Percentiles rank a stretch among this genome's conserved stretches.
Conservation (phyloP, 805 yeast genomes). For the Hanseniaspora clermontiae region DNA sequence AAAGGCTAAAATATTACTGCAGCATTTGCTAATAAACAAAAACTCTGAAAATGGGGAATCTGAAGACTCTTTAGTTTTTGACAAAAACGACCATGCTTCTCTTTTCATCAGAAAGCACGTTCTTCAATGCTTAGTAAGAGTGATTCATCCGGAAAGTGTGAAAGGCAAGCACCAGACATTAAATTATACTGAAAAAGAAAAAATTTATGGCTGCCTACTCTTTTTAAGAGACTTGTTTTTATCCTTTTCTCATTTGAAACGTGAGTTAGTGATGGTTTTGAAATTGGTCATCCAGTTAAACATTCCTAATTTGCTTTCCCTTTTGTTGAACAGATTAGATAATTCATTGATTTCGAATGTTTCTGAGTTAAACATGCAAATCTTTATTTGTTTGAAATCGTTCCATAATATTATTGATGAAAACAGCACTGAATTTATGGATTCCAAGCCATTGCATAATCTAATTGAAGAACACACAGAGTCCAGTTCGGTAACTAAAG, state of each 20-base stretch:
- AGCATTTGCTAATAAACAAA: conserved; percentile 35
- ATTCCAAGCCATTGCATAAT: neutral
- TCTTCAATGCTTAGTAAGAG: conserved; percentile 50
- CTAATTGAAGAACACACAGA: neutral
- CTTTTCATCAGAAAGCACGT: conserved; percentile 61
- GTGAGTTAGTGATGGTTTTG: conserved; percentile 42
- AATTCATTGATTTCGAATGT: conserved; percentile 22
- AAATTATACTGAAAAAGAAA: neutral
- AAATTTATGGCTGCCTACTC: neutral
- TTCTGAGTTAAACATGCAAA: neutral
- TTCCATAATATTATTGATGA: neutral
- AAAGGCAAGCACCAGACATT: conserved; percentile 32
- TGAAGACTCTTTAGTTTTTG: conserved; percentile 17
- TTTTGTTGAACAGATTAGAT: conserved; percentile 53
- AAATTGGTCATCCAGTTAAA: conserved; percentile 57
- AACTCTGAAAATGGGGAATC: neutral
- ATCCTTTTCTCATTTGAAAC: conserved; percentile 41
- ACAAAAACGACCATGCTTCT: conserved; percentile 52
- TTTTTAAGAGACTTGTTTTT: conserved; percentile 20
- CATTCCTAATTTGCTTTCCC: conserved; percentile 44
- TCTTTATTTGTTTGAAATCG: neutral
- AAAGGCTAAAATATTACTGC: conserved; percentile 52
- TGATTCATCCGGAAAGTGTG: conserved; percentile 32
- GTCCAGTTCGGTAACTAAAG: neutral
- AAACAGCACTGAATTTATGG: too few species aligned